A percentile compares a stretch with the other conserved stretches of the same genome.
Conservation (phyloP, 2,329 filamentous ascomycete species). For the Aspergillus ochraceus region DNA sequence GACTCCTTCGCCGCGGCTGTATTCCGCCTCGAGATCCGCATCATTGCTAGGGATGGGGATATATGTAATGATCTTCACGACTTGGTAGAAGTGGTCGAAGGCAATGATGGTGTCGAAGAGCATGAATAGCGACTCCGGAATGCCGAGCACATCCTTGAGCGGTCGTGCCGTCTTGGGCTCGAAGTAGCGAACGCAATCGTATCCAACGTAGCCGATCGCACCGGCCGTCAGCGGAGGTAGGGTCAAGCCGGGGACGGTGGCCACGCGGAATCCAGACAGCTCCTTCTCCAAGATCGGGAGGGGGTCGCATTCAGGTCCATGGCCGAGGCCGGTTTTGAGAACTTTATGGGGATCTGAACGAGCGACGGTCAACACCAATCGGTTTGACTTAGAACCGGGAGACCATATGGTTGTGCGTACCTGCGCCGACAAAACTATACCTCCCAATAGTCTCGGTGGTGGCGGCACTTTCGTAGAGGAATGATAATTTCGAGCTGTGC, state of each 20-base stretch:
- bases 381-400: neutral
- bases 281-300: constrained; percentile 79
- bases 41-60: constrained; percentile 65
- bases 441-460: constrained; percentile 87
- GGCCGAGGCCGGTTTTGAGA: constrained; percentile 81
- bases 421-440: constrained; percentile 92
- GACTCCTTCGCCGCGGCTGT: constrained; percentile 64
- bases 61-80: constrained; percentile 92
- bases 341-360: constrained; percentile 67
- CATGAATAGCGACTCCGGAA: constrained; percentile 96
- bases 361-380: constrained; percentile 11
- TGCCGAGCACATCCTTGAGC: constrained; percentile 81
- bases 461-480: constrained; percentile 93
- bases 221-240: constrained; percentile 87
- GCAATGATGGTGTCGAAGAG: constrained; percentile 92
- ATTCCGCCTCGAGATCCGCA: constrained; percentile 64
- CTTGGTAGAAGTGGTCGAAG: constrained; percentile 91
- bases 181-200: constrained; percentile 97
- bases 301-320: constrained; percentile 82
- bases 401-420: constrained; percentile 37
- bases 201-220: constrained; percentile 94
- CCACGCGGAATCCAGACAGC: constrained; percentile 74
- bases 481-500: constrained; percentile 71
- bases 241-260: constrained; percentile 76
- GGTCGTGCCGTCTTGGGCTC: constrained; percentile 92